Percentiles rank a stretch among this genome's conserved stretches.
These are phyloP conservation scores for Cordyceps cicadae DNA, from an alignment of 2,329 filamentous ascomycete species.

Conservation along the genomic window DNA sequence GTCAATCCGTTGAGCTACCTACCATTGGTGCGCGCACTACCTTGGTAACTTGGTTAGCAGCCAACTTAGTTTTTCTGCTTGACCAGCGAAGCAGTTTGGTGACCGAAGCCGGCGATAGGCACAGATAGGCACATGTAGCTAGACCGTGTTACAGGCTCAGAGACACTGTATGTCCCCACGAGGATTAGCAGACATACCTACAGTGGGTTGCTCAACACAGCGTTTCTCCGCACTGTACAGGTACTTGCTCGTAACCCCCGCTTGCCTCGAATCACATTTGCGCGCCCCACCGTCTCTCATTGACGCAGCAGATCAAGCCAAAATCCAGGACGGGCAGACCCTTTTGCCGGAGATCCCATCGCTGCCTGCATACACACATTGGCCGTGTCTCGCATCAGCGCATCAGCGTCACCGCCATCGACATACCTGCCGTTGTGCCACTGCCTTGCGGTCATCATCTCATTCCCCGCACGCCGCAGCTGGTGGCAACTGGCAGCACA, in stretches of 20 bases:
- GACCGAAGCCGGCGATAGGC: constrained; percentile 4
- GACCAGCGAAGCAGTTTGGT: not conserved
- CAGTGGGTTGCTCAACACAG: not conserved
- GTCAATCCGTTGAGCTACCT: not conserved
- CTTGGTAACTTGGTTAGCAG: too few species aligned
- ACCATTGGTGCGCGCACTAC: too few species aligned
- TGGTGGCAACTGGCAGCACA: constrained; percentile 4
- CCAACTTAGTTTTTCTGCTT: too few species aligned
- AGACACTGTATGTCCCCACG: not conserved
- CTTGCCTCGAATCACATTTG: constrained; percentile 3
- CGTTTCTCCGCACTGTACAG: not conserved
- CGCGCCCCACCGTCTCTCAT: constrained; percentile 5
- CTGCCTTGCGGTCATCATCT: not conserved
- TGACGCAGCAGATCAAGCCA: not conserved
- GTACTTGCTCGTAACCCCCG: not conserved
- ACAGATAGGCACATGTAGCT: not conserved
- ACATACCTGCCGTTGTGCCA: constrained; percentile 2
- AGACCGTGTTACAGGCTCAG: not conserved
- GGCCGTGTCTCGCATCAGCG: constrained; percentile 8
- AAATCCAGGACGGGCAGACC: not conserved
- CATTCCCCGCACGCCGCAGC: not conserved
- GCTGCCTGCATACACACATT: constrained; percentile 5
- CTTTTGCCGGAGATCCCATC: not conserved
- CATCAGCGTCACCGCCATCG: constrained; percentile 7
- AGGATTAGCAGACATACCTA: not conserved